Evolutionary conservation across 2,329 filamentous ascomycete species (phyloP).

Genomic region (Trichoderma simmonsii): DNA sequence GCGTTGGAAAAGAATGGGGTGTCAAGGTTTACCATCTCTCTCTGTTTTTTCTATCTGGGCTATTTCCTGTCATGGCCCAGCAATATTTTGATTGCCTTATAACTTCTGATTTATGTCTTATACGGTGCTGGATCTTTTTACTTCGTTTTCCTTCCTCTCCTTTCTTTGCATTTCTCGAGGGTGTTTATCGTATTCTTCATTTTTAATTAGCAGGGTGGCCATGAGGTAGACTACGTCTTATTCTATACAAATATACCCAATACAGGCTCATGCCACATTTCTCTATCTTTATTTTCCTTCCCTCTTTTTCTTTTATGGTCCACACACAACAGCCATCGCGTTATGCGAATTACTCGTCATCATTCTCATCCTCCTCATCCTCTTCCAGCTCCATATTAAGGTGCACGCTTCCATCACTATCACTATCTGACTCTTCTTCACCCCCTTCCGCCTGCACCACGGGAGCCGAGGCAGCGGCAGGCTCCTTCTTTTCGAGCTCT

Average conservation of each 20-base stretch:
- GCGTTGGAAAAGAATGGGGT: conserved; percentile 10
- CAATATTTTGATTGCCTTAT: background rate
- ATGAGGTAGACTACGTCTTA: conserved; percentile 6
- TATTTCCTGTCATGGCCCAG: background rate
- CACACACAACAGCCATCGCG: background rate
- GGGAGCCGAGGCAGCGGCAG: background rate
- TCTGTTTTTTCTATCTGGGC: background rate
- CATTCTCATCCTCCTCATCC: conserved; percentile 34
- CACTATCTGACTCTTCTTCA: conserved; percentile 34
- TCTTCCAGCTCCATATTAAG: conserved; percentile 59
- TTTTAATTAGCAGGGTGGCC: background rate
- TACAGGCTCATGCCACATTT: conserved; percentile 5
- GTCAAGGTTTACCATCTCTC: background rate
- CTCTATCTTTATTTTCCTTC: background rate
- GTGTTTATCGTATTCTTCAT: background rate
- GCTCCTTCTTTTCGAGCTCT: conserved; percentile 34
- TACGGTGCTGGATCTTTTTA: background rate
- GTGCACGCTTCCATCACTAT: conserved; percentile 54
- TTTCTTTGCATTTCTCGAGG: background rate
- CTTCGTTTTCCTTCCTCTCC: background rate
- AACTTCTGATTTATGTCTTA: background rate
- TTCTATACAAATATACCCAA: conserved; percentile 9
- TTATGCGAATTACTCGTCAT: conserved; percentile 18
- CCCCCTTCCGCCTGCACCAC: conserved; percentile 23
- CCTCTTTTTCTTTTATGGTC: background rate